phyloP scores from a whole-genome alignment of 2,329 filamentous ascomycete species.

The Apiospora sp. region DNA sequence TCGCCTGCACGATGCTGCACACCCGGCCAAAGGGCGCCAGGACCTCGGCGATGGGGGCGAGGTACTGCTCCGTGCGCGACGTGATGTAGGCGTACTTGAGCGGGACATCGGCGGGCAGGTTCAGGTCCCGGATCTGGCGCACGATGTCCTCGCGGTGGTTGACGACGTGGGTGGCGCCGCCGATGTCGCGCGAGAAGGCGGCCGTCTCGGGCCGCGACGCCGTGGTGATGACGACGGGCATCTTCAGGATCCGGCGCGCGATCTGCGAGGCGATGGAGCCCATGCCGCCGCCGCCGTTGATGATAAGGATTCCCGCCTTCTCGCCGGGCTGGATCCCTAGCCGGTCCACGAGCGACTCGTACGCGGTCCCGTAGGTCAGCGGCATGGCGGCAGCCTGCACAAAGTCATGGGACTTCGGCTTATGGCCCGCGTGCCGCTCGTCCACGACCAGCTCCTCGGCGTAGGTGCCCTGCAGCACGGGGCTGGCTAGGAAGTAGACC shows the following conservation, averaged over 20 bases:
- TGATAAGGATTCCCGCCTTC: constrained; percentile 50
- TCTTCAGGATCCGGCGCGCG: constrained; percentile 46
- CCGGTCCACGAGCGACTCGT: constrained; percentile 51
- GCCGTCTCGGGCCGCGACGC: constrained; percentile 50
- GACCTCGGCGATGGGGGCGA: constrained; percentile 46
- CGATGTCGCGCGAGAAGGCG: constrained; percentile 47
- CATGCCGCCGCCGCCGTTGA: constrained; percentile 55
- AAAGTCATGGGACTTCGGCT: constrained; percentile 48
- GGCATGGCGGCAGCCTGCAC: constrained; percentile 52
- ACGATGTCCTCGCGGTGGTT: constrained; percentile 51
- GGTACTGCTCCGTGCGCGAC: constrained; percentile 50
- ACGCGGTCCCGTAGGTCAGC: constrained; percentile 53
- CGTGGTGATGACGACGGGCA: constrained; percentile 53
- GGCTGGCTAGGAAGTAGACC: constrained; percentile 51
- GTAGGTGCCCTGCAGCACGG: constrained; percentile 49
- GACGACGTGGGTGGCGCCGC: constrained; percentile 51
- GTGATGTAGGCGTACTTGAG: constrained; percentile 54
- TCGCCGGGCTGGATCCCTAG: constrained; percentile 42
- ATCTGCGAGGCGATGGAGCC: constrained; percentile 54
- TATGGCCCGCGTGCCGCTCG: constrained; percentile 46
- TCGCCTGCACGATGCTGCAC: constrained; percentile 53
- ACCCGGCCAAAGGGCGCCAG: constrained; percentile 53
- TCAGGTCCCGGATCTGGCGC: constrained; percentile 45
- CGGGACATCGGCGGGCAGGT: constrained; percentile 41
- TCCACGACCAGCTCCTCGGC: constrained; percentile 53